Percentiles rank a stretch among this genome's conserved stretches.
These are phyloP conservation scores for Persicaria maculosa DNA, from an alignment of 148 eudicot genomes.

Conservation along the genomic window DNA sequence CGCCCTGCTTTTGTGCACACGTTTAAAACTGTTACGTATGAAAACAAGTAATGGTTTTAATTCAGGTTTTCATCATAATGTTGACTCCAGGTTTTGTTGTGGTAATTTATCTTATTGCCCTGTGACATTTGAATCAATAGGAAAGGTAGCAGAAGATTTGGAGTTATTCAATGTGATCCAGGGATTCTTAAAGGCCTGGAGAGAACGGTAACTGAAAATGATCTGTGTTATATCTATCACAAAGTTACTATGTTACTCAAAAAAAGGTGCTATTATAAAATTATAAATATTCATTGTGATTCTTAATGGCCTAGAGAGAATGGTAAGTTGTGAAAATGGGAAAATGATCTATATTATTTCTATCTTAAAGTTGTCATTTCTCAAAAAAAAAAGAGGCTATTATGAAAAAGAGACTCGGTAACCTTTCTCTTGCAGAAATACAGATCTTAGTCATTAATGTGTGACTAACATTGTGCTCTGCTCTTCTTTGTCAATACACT, in stretches of 20 bases:
- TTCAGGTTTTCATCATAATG: not conserved
- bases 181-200: slow-evolving; percentile 75
- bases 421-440: not conserved
- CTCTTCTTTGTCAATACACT: not conserved
- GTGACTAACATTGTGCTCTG: not conserved
- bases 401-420: not conserved
- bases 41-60: slow-evolving; percentile 34
- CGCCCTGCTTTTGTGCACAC: slow-evolving; percentile 86
- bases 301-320: slow-evolving; percentile 69
- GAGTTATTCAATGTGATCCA: slow-evolving; percentile 84
- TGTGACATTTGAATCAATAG: slow-evolving; percentile 32
- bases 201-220: slow-evolving; percentile 54
- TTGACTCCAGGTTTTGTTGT: not conserved
- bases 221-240: not conserved
- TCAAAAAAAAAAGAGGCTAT: not conserved
- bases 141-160: slow-evolving; percentile 52
- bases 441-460: not conserved
- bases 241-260: not conserved
- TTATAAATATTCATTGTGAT: slow-evolving; percentile 57
- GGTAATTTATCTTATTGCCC: slow-evolving; percentile 1
- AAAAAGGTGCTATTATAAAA: not conserved
- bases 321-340: slow-evolving; percentile 36
- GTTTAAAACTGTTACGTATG: slow-evolving; percentile 38
- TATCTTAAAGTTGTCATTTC: not conserved
- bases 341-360: not conserved